Evolutionary conservation across 345 rosid genomes (phyloP).

Genomic region (Moricandia arvensis): DNA sequence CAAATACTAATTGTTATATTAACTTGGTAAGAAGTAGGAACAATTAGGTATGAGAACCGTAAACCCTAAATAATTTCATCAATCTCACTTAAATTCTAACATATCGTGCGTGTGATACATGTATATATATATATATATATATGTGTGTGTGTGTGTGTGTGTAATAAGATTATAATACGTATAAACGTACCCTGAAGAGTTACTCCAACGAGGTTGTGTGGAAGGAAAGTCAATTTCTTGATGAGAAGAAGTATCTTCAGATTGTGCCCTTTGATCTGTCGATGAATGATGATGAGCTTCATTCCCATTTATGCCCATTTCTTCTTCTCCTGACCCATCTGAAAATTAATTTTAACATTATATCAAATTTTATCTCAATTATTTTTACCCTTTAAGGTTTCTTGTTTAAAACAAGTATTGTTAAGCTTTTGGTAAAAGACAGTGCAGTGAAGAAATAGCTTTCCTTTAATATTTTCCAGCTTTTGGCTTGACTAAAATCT

Average conservation of each 20-base stretch:
- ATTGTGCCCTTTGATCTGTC: conserved; percentile 46
- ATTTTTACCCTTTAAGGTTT: conserved; percentile 20
- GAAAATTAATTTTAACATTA: conserved; percentile 21
- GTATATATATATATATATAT: background rate
- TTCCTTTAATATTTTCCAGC: conserved; percentile 9
- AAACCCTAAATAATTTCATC: background rate
- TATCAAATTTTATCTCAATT: conserved; percentile 10
- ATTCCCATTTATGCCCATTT: conserved; percentile 47
- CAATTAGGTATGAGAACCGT: conserved; percentile 23
- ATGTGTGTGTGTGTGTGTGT: too few species aligned
- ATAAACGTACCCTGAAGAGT: conserved; percentile 66
- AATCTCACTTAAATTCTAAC: background rate
- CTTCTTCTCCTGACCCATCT: conserved; percentile 84
- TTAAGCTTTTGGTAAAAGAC: conserved; percentile 33
- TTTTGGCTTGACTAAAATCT: conserved; percentile 9
- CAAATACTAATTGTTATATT: background rate
- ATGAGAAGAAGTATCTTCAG: conserved; percentile 45
- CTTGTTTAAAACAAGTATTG: conserved; percentile 5
- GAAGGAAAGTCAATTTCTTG: conserved; percentile 54
- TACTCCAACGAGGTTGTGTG: conserved; percentile 60
- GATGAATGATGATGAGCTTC: conserved; percentile 38
- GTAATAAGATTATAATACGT: conserved; percentile 6
- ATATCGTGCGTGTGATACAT: background rate
- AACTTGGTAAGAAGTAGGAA: conserved; percentile 24
- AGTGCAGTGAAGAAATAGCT: conserved; percentile 22